Base-by-base conservation (phyloP, 1,139 yeast species). In the Candida pseudoviswanathii region DNA sequence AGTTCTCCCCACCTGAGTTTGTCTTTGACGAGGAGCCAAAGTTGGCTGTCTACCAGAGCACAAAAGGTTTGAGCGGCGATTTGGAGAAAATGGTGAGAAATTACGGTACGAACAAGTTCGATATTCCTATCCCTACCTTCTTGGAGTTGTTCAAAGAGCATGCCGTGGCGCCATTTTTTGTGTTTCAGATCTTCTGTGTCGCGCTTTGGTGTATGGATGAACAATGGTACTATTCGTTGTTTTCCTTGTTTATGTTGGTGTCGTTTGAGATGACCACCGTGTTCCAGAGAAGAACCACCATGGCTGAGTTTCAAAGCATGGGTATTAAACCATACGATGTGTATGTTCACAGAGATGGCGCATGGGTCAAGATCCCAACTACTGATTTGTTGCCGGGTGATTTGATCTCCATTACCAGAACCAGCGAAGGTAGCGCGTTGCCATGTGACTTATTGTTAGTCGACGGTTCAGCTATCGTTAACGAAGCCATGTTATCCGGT, bases 401-500 rank as follows among this genome's bases (percentile, higher is more conserved):
- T 70, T 66, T 94, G 54, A 92, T 94, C 29, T 90, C 97, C 5
- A 77, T 94, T 47, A 82, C 88, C 11, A 86, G 99, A 71, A 88
- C 97, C 11, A 84, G 77, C 52, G 99, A 94, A 49, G 98, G 91
- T 48, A 82, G 89, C 58, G 97, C 98, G 1, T 74, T 94, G 49
- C 98, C 99, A n/a, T 94, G 99, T 76, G 99, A 94, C 68, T 73
- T 94, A 71, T 71, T 94, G 42, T 77, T 94, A 48, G 70, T 90
- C 47, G 92, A 86, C 60, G 98, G 98, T 45, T 78, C 96, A 41
- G 95, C 95, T 52, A 92, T 92, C 65, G 96, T 92, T 43, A 92
- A 92, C 64, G 99, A 92, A 74, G 98, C 98, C 32, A 92, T 92
- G 98, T 84, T 92, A 53, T 89, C 97, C 4, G 99, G 99, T 66